These are phyloP conservation scores for Cardiospermum halicacabum DNA, from an alignment of 345 rosid genomes.

Conservation along the genomic window DNA sequence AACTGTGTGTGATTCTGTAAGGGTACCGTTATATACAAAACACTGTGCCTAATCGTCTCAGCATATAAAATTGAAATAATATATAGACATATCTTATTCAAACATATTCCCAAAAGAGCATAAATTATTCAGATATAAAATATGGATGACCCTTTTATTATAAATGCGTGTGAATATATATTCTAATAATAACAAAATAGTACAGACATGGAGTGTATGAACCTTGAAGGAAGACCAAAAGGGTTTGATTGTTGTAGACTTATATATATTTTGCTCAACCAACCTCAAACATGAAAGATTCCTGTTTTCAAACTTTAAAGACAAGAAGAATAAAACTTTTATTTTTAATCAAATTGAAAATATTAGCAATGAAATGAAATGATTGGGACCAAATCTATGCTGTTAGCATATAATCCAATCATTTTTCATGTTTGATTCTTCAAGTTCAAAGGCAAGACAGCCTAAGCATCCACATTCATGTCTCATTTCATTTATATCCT, in stretches of 20 bases:
- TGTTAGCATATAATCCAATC: slow-evolving; percentile 6
- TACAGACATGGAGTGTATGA: background rate
- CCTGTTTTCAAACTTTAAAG: background rate
- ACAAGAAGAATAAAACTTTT: background rate
- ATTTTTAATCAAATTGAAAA: no score
- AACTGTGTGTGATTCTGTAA: no score
- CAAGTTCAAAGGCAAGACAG: slow-evolving; percentile 1
- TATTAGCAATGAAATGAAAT: no score
- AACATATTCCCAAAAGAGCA: no score
- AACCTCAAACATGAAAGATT: slow-evolving; percentile 9
- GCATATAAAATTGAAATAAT: no score
- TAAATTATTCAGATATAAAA: no score
- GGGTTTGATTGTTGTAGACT: background rate
- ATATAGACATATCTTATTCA: no score
- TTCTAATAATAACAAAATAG: background rate
- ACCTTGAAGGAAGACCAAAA: slow-evolving; percentile 1
- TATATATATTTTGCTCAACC: slow-evolving; percentile 1
- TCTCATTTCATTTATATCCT: no score
- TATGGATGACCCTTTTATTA: no score
- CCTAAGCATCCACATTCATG: background rate
- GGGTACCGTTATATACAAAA: no score
- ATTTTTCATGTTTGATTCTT: background rate
- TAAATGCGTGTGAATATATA: background rate
- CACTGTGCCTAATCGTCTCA: no score
- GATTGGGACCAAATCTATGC: background rate